phyloP scores from a whole-genome alignment of 208 protist species.

The Trypanosoma avium region DNA sequence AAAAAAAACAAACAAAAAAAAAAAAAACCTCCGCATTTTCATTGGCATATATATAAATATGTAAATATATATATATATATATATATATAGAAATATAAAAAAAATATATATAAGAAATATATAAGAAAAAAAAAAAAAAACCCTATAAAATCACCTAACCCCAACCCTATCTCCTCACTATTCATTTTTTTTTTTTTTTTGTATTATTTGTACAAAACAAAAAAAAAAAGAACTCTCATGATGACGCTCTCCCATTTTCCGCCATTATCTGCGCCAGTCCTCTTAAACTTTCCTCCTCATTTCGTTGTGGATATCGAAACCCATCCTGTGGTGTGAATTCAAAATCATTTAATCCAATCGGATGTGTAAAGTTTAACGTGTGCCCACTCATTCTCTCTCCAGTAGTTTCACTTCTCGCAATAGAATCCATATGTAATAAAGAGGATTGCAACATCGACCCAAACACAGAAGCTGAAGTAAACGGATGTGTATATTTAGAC shows the following conservation, averaged over 20 bases:
- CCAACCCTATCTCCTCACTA: too few species aligned
- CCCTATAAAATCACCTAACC: not conserved
- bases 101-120: conserved; percentile 1
- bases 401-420: conserved; percentile 19
- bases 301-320: conserved; percentile 19
- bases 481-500: conserved; percentile 23
- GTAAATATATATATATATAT: too few species aligned
- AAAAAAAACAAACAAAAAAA: conserved; percentile 23
- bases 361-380: conserved; percentile 23
- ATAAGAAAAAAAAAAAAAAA: not conserved
- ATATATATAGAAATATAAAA: not conserved
- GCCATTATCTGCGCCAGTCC: conserved; percentile 5
- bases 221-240: too few species aligned
- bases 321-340: conserved; percentile 19
- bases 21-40: not conserved
- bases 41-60: too few species aligned
- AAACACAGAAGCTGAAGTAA: conserved; percentile 30
- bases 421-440: conserved; percentile 31
- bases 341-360: conserved; percentile 27
- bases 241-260: not conserved
- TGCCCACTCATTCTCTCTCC: not conserved
- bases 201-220: too few species aligned
- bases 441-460: conserved; percentile 32
- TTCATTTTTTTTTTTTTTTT: not conserved
- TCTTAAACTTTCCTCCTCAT: conserved; percentile 11